Evolutionary conservation across 106 monocot genomes (phyloP).

Genomic region (Chionographis japonica): DNA sequence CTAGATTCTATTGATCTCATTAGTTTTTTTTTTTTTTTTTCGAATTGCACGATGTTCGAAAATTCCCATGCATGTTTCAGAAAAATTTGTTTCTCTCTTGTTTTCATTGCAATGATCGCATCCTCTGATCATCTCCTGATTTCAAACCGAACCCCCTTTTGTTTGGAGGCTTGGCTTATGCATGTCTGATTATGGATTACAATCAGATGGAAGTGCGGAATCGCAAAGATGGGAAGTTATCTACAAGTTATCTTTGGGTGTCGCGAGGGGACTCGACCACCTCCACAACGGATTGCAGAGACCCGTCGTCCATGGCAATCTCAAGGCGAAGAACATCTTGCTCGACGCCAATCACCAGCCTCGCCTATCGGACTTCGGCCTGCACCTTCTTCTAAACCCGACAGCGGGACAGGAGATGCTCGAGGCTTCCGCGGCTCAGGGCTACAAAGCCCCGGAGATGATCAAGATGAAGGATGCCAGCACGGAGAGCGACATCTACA

Average conservation of each 20-base stretch:
- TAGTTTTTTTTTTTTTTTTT: too few relatives aligned
- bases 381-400: slow-evolving; percentile 70
- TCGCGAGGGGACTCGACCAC: slow-evolving; percentile 78
- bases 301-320: slow-evolving; percentile 83
- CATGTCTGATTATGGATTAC: too few relatives aligned
- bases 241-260: slow-evolving; percentile 55
- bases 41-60: too few relatives aligned
- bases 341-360: slow-evolving; percentile 58
- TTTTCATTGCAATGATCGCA: too few relatives aligned
- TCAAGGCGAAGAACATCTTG: slow-evolving; percentile 79
- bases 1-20: too few relatives aligned
- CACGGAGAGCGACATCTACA: slow-evolving; percentile 70
- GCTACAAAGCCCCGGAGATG: slow-evolving; percentile 91
- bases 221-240: slow-evolving; percentile 75
- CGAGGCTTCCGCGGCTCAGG: slow-evolving; percentile 47
- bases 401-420: slow-evolving; percentile 76
- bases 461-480: slow-evolving; percentile 79
- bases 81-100: too few relatives aligned
- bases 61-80: too few relatives aligned
- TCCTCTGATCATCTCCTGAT: too few relatives aligned
- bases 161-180: too few relatives aligned
- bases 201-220: slow-evolving; percentile 52
- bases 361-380: slow-evolving; percentile 73
- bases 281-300: slow-evolving; percentile 62
- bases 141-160: too few relatives aligned